These are phyloP conservation scores for Gardenia jasminoides DNA, from an alignment of 257 asterid genomes.

Conservation along the genomic window DNA sequence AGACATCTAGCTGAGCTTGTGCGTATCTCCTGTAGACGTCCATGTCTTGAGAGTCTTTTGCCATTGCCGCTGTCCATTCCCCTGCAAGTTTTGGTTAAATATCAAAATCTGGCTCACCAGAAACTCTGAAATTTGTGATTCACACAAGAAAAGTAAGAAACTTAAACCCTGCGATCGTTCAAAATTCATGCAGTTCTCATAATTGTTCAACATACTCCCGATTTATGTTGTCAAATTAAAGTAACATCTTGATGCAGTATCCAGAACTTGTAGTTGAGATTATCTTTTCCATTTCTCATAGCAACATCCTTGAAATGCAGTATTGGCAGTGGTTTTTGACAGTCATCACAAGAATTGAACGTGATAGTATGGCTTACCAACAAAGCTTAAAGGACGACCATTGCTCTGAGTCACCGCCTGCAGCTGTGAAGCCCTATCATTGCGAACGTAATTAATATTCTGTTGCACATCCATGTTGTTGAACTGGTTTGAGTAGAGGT, in stretches of 20 bases:
- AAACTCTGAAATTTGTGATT: neutral
- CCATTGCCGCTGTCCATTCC: slow-evolving; percentile 22
- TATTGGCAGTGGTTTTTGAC: neutral
- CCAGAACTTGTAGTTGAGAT: too few relatives aligned
- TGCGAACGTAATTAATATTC: slow-evolving; percentile 45
- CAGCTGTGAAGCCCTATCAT: slow-evolving; percentile 35
- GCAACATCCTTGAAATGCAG: too few relatives aligned
- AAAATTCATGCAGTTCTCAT: neutral
- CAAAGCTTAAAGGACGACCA: slow-evolving; percentile 51
- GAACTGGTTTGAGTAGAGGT: slow-evolving; percentile 40
- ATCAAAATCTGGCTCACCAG: neutral
- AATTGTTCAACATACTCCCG: too few relatives aligned
- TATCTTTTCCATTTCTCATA: too few relatives aligned
- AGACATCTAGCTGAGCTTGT: slow-evolving; percentile 29
- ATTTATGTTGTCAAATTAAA: too few relatives aligned
- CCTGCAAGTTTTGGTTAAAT: neutral
- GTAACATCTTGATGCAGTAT: too few relatives aligned
- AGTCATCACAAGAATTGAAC: neutral
- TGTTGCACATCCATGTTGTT: slow-evolving; percentile 44
- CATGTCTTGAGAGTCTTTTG: slow-evolving; percentile 11
- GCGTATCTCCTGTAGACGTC: slow-evolving; percentile 41
- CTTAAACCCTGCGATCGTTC: neutral
- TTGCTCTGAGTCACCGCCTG: slow-evolving; percentile 38
- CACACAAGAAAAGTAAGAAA: neutral
- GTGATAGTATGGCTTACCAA: slow-evolving; percentile 34